Conservation (phyloP, 1,139 yeast species). For the Pichia sp. region DNA sequence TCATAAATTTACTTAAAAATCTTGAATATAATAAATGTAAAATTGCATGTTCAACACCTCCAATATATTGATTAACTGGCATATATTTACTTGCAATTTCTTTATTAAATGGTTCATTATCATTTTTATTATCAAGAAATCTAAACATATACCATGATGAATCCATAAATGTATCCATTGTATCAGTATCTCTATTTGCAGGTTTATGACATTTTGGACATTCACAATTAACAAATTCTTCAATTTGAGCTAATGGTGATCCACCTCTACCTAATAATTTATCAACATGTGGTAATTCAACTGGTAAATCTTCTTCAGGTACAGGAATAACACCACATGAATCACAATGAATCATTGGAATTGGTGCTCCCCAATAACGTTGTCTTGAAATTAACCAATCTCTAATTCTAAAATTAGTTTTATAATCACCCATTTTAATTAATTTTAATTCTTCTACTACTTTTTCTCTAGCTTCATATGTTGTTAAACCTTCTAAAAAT, state of each 20-base stretch:
- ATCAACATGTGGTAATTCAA: constrained; percentile 59
- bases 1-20: constrained; percentile 74
- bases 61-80: constrained; percentile 89
- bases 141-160: constrained; percentile 95
- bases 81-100: constrained; percentile 48
- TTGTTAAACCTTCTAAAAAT: constrained; percentile 43
- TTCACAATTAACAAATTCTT: constrained; percentile 61
- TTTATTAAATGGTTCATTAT: constrained; percentile 43
- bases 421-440: constrained; percentile 38
- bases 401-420: constrained; percentile 59
- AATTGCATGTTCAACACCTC: constrained; percentile 96
- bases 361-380: constrained; percentile 98
- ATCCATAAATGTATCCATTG: constrained; percentile 98
- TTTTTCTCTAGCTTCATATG: constrained; percentile 45
- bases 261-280: constrained; percentile 49
- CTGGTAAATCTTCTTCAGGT: constrained; percentile 82
- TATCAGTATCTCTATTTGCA: constrained; percentile 89
- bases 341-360: constrained; percentile 84
- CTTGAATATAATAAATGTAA: constrained; percentile 81
- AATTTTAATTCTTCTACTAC: constrained; percentile 41
- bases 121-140: constrained; percentile 68
- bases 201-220: constrained; percentile 78
- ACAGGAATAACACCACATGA: constrained; percentile 87
- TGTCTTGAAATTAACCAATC: constrained; percentile 96
- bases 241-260: constrained; percentile 62